phyloP scores from a whole-genome alignment of 495 filamentous ascomycete genomes.

The Tuber umbilicatum region DNA sequence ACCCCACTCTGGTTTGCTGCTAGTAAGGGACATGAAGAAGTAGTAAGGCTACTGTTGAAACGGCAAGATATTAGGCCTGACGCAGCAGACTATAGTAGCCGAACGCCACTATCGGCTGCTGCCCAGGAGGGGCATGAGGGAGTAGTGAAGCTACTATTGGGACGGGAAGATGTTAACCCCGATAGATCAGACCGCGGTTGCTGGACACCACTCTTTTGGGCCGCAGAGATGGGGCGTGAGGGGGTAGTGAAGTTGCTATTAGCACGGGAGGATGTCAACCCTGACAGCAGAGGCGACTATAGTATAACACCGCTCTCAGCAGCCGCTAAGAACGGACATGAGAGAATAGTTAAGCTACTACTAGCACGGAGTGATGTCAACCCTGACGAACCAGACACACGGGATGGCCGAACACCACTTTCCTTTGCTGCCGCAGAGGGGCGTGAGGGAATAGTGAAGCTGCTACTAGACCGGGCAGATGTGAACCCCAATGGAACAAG shows the following conservation, averaged over 20 bases:
- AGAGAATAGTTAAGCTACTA: slow-evolving; percentile 39
- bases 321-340: slow-evolving; percentile 40
- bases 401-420: slow-evolving; percentile 35
- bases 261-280: neutral
- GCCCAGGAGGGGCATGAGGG: slow-evolving; percentile 37
- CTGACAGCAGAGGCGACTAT: neutral
- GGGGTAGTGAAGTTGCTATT: neutral
- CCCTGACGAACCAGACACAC: slow-evolving; percentile 10
- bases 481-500: neutral
- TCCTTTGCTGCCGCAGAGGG: slow-evolving; percentile 34
- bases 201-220: slow-evolving; percentile 41
- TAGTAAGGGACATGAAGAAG: slow-evolving; percentile 34
- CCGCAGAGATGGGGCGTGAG: neutral
- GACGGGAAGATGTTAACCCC: slow-evolving; percentile 9
- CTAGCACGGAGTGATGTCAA: slow-evolving; percentile 15
- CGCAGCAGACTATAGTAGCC: neutral
- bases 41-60: slow-evolving; percentile 40
- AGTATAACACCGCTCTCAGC: slow-evolving; percentile 36
- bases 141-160: slow-evolving; percentile 40
- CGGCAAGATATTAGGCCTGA: slow-evolving; percentile 13
- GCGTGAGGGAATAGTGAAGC: neutral
- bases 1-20: slow-evolving; percentile 20
- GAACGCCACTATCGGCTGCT: slow-evolving; percentile 37
- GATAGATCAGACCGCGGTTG: slow-evolving; percentile 13
- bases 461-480: neutral